phyloP scores from a whole-genome alignment of 2,329 filamentous ascomycete genomes.

The Fusarium tanahbumbuense region DNA sequence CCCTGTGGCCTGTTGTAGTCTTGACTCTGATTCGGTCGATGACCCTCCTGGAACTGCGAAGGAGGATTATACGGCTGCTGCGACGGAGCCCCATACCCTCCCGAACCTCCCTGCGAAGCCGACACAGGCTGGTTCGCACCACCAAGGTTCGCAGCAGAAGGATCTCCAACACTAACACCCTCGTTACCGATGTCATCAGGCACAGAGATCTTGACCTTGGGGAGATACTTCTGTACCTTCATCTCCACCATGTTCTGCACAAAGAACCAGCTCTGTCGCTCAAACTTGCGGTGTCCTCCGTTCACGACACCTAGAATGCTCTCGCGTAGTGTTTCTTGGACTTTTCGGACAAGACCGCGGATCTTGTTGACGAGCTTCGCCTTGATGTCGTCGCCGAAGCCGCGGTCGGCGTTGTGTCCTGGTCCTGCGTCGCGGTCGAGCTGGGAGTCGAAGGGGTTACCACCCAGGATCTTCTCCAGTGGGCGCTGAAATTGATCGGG shows the following conservation, averaged over 20 bases:
- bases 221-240: constrained; percentile 60
- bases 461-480: constrained; percentile 59
- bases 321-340: constrained; percentile 59
- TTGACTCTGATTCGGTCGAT: constrained; percentile 28
- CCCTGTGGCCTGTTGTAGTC: constrained; percentile 19
- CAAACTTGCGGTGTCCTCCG: constrained; percentile 60
- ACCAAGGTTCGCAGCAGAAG: constrained; percentile 49
- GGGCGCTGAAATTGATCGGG: constrained; percentile 58
- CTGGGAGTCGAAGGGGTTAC: constrained; percentile 59
- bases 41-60: constrained; percentile 39
- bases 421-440: constrained; percentile 53
- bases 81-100: constrained; percentile 28
- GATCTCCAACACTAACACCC: constrained; percentile 57
- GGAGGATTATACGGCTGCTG: constrained; percentile 41
- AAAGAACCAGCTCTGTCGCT: constrained; percentile 59
- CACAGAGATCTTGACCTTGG: constrained; percentile 58
- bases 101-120: constrained; percentile 36
- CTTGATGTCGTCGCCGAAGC: constrained; percentile 58
- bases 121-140: constrained; percentile 47
- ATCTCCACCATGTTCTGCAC: constrained; percentile 59
- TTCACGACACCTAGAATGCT: constrained; percentile 59
- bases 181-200: constrained; percentile 61
- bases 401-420: constrained; percentile 49
- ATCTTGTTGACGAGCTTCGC: constrained; percentile 58
- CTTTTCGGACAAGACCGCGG: constrained; percentile 57